phyloP scores from a whole-genome alignment of 257 asterid genomes.

The Paulownia fortunei region DNA sequence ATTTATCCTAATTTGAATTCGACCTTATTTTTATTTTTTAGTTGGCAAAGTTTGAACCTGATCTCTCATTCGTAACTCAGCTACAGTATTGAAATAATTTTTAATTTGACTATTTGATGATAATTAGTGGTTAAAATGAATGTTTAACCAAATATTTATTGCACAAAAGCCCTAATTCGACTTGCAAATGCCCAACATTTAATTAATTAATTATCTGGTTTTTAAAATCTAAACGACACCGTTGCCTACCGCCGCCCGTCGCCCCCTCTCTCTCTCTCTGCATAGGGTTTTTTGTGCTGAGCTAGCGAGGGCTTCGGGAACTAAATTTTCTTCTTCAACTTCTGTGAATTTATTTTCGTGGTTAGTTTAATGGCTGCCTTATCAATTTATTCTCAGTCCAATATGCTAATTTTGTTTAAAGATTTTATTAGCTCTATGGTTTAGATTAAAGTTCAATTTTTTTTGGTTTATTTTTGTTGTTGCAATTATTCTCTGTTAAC shows the following conservation, averaged over 20 bases:
- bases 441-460: background rate
- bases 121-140: too few species aligned
- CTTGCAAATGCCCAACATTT: too few species aligned
- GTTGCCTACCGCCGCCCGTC: background rate
- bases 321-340: background rate
- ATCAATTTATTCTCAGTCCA: background rate
- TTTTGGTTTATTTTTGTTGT: background rate
- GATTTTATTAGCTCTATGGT: background rate
- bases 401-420: background rate
- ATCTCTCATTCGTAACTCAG: too few species aligned
- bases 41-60: too few species aligned
- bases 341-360: background rate
- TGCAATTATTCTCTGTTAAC: background rate
- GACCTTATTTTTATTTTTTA: too few species aligned
- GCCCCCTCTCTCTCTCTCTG: background rate
- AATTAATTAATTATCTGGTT: too few species aligned
- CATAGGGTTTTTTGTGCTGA: background rate
- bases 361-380: constrained; percentile 2
- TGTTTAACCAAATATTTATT: too few species aligned
- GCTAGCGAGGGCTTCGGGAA: background rate
- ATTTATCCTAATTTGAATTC: too few species aligned
- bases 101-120: too few species aligned
- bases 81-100: too few species aligned
- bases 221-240: constrained; percentile 11
- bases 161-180: too few species aligned